Percentiles rank a stretch among this genome's conserved stretches.
Conservation (phyloP, 1,139 yeast species). For the Candida frijolesensis region DNA sequence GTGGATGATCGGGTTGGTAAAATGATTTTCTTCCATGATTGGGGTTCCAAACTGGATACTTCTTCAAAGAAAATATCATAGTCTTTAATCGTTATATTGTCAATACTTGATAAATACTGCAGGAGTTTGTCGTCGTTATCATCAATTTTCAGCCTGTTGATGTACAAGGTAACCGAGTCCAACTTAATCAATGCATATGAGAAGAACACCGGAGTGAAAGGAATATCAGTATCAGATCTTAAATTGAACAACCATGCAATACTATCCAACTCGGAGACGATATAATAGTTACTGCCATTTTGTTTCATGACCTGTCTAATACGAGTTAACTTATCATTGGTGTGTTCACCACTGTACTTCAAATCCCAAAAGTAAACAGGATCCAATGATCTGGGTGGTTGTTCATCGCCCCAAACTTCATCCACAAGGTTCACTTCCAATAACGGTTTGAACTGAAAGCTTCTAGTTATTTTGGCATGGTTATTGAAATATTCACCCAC, state of each 20-base stretch:
- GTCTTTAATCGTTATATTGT: slow-evolving; percentile 30
- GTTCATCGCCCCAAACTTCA: slow-evolving; percentile 42
- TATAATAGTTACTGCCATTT: slow-evolving; percentile 27
- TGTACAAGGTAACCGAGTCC: slow-evolving; percentile 35
- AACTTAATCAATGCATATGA: slow-evolving; percentile 43
- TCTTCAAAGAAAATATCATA: slow-evolving; percentile 37
- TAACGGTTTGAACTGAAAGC: slow-evolving; percentile 35
- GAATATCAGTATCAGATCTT: slow-evolving; percentile 46
- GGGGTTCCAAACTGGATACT: slow-evolving; percentile 22
- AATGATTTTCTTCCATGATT: slow-evolving; percentile 20
- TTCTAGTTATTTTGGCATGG: slow-evolving; percentile 23
- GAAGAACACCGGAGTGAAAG: slow-evolving; percentile 54
- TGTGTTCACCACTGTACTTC: slow-evolving; percentile 47
- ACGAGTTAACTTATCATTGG: slow-evolving; percentile 33
- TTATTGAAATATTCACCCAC: slow-evolving; percentile 38
- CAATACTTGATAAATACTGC: slow-evolving; percentile 30
- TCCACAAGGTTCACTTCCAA: slow-evolving; percentile 38
- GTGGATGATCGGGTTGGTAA: slow-evolving; percentile 36
- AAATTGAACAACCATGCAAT: slow-evolving; percentile 58
- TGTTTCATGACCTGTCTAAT: slow-evolving; percentile 29
- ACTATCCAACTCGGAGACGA: slow-evolving; percentile 52
- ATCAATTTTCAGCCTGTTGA: slow-evolving; percentile 37
- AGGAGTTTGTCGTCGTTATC: slow-evolving; percentile 19
- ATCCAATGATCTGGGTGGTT: slow-evolving; percentile 39
- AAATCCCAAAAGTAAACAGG: slow-evolving; percentile 42